Evolutionary conservation across 2,329 filamentous ascomycete genomes (phyloP).

Genomic region (Xylariaceae sp.): DNA sequence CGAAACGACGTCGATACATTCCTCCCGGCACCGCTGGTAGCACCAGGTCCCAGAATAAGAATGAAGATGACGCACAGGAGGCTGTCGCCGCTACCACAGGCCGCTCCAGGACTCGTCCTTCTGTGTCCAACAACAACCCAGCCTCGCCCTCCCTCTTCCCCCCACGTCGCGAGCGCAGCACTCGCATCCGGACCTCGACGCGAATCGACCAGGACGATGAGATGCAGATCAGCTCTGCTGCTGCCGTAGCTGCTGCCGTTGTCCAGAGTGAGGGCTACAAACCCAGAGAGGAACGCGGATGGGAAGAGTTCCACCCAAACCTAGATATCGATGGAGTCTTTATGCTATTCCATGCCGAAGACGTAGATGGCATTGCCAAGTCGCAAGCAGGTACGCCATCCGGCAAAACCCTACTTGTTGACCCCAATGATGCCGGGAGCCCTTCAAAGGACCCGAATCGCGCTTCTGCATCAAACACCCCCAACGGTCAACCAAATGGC

Average conservation of each 20-base stretch:
- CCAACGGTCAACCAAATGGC: conserved; percentile 36
- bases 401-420: conserved; percentile 31
- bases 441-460: conserved; percentile 45
- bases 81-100: conserved; percentile 46
- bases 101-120: conserved; percentile 48
- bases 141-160: conserved; percentile 45
- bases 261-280: conserved; percentile 96
- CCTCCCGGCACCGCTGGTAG: conserved; percentile 84
- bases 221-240: conserved; percentile 80
- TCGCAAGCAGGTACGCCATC: conserved; percentile 38
- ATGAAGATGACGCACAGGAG: conserved; percentile 56
- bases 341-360: conserved; percentile 73
- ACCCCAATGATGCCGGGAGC: conserved; percentile 41
- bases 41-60: conserved; percentile 75
- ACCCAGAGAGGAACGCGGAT: conserved; percentile 90
- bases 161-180: conserved; percentile 54
- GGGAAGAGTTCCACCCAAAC: conserved; percentile 96
- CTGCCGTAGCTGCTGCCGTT: conserved; percentile 80
- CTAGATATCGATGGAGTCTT: conserved; percentile 83
- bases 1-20: conserved; percentile 72
- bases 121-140: conserved; percentile 48
- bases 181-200: conserved; percentile 52
- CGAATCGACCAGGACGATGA: conserved; percentile 49
- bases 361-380: conserved; percentile 71
- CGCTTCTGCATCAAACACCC: conserved; percentile 38